Evolutionary conservation across 2,329 filamentous ascomycete species (phyloP).

Genomic region (Hymenoscyphus linearis): DNA sequence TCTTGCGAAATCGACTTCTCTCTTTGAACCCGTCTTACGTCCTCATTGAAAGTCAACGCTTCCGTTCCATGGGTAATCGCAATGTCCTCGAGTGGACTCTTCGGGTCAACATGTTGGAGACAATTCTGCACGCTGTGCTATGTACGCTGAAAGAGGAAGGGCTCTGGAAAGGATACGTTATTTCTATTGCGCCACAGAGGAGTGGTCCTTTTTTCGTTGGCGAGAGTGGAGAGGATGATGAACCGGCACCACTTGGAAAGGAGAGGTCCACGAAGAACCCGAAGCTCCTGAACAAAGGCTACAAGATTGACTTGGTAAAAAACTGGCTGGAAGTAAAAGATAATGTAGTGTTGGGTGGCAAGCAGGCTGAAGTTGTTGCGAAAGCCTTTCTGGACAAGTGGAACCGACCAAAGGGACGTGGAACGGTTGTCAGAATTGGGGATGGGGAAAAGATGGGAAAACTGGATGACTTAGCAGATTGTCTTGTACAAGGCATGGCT

Average conservation of each 20-base stretch:
- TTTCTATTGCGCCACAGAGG: conserved; percentile 47
- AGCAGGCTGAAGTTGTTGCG: conserved; percentile 34
- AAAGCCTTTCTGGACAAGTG: conserved; percentile 34
- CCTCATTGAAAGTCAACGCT: conserved; percentile 60
- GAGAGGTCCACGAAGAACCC: conserved; percentile 37
- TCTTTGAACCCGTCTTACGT: conserved; percentile 58
- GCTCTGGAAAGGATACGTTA: conserved; percentile 39
- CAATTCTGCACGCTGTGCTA: conserved; percentile 71
- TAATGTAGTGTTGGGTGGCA: conserved; percentile 30
- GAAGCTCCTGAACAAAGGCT: conserved; percentile 44
- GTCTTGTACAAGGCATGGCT: conserved; percentile 69
- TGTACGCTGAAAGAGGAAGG: conserved; percentile 46
- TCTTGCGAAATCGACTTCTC: conserved; percentile 43
- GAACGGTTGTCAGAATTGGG: conserved; percentile 26
- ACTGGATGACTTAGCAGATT: conserved; percentile 77
- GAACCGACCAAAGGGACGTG: conserved; percentile 22
- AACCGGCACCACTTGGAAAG: conserved; percentile 25
- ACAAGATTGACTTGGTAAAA: conserved; percentile 59
- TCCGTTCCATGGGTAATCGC: conserved; percentile 56
- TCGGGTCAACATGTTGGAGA: conserved; percentile 74
- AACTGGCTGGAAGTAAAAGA: conserved; percentile 42
- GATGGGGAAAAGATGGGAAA: conserved; percentile 43
- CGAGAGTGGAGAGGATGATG: conserved; percentile 22
- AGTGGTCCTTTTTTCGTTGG: conserved; percentile 53
- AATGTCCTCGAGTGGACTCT: conserved; percentile 78